phyloP scores from a whole-genome alignment of 306 rosid genomes.

The Erythrophleum fordii region DNA sequence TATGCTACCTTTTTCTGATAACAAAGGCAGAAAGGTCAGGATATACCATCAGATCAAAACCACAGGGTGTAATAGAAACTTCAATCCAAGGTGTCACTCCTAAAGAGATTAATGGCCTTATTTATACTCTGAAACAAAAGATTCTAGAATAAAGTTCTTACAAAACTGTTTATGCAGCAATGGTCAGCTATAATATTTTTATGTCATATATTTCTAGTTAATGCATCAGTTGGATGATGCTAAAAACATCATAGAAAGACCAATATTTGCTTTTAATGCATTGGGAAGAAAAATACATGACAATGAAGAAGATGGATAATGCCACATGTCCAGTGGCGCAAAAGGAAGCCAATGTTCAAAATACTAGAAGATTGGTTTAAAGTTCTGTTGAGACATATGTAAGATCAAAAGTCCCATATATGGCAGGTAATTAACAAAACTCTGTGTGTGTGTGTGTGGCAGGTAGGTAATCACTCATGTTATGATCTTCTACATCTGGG shows the following conservation, averaged over 20 bases:
- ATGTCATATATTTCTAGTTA: neutral
- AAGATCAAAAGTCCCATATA: neutral
- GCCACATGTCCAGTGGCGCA: neutral
- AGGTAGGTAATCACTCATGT: too few relatives aligned
- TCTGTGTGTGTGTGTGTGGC: too few relatives aligned
- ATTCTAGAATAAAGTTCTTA: neutral
- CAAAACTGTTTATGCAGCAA: neutral
- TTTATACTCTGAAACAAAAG: neutral
- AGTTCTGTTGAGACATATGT: neutral
- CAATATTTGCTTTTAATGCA: neutral
- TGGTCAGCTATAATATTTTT: neutral
- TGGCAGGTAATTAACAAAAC: neutral
- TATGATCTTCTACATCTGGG: too few relatives aligned
- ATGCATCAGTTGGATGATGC: neutral
- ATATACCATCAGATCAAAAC: slow-evolving; percentile 5
- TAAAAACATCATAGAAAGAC: neutral
- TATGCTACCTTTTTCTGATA: neutral
- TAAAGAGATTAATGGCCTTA: neutral
- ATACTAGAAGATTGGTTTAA: neutral
- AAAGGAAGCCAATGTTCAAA: neutral
- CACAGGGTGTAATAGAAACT: neutral
- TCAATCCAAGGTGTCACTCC: neutral
- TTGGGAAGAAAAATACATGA: neutral
- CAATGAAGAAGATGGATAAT: neutral
- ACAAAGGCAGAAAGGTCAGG: neutral